Evolutionary conservation across 805 yeast genomes (phyloP), one percentile per base, ranked within the genome.

Genomic region (Candida piceae): DNA sequence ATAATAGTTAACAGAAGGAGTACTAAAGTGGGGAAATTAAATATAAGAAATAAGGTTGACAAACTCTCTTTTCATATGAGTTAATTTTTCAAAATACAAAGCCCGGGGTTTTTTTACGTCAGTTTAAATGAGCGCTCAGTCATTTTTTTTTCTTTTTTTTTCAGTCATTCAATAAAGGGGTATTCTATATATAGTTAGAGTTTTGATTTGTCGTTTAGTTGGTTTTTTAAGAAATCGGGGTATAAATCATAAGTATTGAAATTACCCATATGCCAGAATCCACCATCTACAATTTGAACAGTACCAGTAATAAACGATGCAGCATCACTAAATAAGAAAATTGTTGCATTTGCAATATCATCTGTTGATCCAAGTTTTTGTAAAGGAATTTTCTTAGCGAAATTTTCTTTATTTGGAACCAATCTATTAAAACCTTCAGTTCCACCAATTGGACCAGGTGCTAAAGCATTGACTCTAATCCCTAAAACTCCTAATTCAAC

Each of bases 401-500:
- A 53, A 5, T 67, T 60, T 2, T 54, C 58, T 16, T 67, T 63
- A 16, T 68, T 60, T 16, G 72, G 53, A 52, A 70, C 60, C 41
- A 90, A 70, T 44, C 94, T 70, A 29, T 75, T 70, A 62, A 80
- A 69, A 5, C 97, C 97, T 61, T 89, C 97, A 5, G 97, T 90
- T 16, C 78, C 84, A 5, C 62, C 85, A 51, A 89, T 89, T 7
- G 86, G 80, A 13, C 97, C 97, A 0, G 97, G 97, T 2, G 96
- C 96, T 49, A 89, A 74, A 52, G 84, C 78, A 58, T 90, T 89
- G 31, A 79, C 73, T 39, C 93, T 73, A 30, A 89, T 72, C 5
- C 97, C 97, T 38, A 85, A 57, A 2, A 96, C 95, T 1, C 97
- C 97, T 37, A 86, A 68, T 62, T 89, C 97, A 5, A 88, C 93